Evolutionary conservation across 108 stramenopile genomes (phyloP).

Genomic region (Pseudonitzschia pungens): DNA sequence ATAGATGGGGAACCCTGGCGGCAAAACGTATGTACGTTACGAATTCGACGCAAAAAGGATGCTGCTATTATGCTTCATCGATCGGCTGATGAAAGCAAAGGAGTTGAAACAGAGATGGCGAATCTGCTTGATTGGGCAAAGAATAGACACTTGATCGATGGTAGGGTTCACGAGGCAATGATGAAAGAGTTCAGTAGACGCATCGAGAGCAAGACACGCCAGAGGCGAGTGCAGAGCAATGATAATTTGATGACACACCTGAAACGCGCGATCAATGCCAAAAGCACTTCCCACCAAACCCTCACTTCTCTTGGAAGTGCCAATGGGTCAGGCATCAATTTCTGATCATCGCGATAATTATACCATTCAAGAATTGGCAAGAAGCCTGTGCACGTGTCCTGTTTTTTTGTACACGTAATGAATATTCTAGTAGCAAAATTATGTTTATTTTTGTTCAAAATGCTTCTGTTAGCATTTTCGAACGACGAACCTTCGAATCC

Average conservation of each 20-base stretch:
- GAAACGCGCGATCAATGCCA: slow-evolving; percentile 12
- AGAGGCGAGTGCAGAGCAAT: slow-evolving; percentile 34
- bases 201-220: slow-evolving; percentile 61
- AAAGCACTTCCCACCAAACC: not conserved
- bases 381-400: no score
- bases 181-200: slow-evolving; percentile 86
- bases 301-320: not conserved
- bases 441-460: no score
- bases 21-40: slow-evolving; percentile 58
- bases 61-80: slow-evolving; percentile 76
- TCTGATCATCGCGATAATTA: not conserved
- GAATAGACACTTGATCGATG: slow-evolving; percentile 61
- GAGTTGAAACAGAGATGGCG: slow-evolving; percentile 80
- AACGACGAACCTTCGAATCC: no score
- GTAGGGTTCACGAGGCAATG: slow-evolving; percentile 49
- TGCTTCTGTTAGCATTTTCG: no score
- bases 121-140: slow-evolving; percentile 80
- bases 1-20: slow-evolving; percentile 92
- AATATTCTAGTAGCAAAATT: no score
- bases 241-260: slow-evolving; percentile 8
- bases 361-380: no score
- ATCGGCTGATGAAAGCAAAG: slow-evolving; percentile 62
- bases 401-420: no score
- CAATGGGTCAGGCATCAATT: slow-evolving; percentile 6
- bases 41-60: slow-evolving; percentile 61